These are phyloP conservation scores for Pestalotiopsis sp. DNA, from an alignment of 2,329 filamentous ascomycete species.

Conservation along the genomic window DNA sequence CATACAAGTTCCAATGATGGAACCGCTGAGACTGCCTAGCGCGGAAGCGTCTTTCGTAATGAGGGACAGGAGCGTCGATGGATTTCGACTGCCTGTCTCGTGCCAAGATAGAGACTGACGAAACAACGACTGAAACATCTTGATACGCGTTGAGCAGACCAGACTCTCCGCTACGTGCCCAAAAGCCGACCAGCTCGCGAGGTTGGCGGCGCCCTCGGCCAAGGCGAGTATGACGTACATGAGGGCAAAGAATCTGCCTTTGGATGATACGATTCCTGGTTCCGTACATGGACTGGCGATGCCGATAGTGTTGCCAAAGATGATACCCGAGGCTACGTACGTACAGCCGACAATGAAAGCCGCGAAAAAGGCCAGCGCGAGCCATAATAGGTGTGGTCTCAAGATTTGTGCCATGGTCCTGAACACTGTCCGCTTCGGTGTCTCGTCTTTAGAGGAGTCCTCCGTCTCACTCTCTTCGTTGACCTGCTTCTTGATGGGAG, in stretches of 20 bases:
- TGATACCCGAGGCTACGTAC: constrained; percentile 58
- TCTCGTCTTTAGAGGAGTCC: not conserved
- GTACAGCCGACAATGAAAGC: constrained; percentile 57
- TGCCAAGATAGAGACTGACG: constrained; percentile 64
- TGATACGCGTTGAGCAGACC: constrained; percentile 55
- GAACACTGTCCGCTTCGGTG: not conserved
- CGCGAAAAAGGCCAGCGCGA: constrained; percentile 23
- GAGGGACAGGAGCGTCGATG: constrained; percentile 50
- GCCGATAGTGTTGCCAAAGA: constrained; percentile 65
- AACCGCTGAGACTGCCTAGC: constrained; percentile 57
- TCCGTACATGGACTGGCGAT: constrained; percentile 56
- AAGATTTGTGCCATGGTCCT: not conserved
- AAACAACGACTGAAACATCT: constrained; percentile 59
- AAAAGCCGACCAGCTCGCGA: constrained; percentile 58
- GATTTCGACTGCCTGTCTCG: constrained; percentile 51
- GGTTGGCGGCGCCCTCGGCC: constrained; percentile 61
- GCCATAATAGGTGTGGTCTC: not conserved
- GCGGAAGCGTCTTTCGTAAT: constrained; percentile 59
- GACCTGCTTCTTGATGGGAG: not conserved
- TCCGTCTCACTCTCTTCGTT: not conserved
- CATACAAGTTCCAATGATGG: constrained; percentile 53
- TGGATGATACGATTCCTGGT: constrained; percentile 46
- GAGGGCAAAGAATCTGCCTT: constrained; percentile 56
- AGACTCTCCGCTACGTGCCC: constrained; percentile 59
- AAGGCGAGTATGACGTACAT: constrained; percentile 64